Percentiles rank a stretch among this genome's conserved stretches.
Evolutionary conservation across 202 grass and related monocot species (phyloP).

Genomic region (Musa balbisiana): DNA sequence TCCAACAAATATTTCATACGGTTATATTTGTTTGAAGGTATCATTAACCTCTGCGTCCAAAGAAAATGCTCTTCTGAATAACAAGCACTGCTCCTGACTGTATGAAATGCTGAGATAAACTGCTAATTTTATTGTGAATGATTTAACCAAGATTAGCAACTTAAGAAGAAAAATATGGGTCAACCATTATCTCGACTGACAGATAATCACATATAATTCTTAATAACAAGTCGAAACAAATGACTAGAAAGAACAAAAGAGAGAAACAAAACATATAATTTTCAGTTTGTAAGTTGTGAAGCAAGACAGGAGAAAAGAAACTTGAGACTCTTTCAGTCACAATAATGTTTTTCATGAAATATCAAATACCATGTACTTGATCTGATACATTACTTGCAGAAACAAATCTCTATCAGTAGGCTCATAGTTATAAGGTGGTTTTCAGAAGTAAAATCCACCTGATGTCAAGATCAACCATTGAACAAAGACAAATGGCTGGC

Average conservation of each 20-base stretch:
- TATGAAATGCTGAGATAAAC: background rate
- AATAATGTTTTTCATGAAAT: too few relatives aligned
- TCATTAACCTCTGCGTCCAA: conserved; percentile 56
- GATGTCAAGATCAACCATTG: too few relatives aligned
- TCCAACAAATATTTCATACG: conserved; percentile 21
- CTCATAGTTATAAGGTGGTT: too few relatives aligned
- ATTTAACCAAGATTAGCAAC: background rate
- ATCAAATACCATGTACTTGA: too few relatives aligned
- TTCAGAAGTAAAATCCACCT: too few relatives aligned
- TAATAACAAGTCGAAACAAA: background rate
- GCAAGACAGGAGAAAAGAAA: too few relatives aligned
- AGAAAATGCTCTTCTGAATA: conserved; percentile 65
- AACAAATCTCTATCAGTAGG: too few relatives aligned
- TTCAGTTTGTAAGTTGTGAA: too few relatives aligned
- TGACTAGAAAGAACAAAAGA: background rate
- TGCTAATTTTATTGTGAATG: background rate
- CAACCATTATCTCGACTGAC: conserved; percentile 1
- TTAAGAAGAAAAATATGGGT: background rate
- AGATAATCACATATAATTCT: background rate
- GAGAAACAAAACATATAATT: too few relatives aligned
- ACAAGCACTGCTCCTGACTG: conserved; percentile 57
- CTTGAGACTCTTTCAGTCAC: too few relatives aligned
- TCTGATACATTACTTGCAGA: too few relatives aligned
- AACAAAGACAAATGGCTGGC: too few relatives aligned
- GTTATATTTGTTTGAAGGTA: conserved; percentile 27